phyloP scores from a whole-genome alignment of 306 rosid species.

The Hylodesmum podocarpum region DNA sequence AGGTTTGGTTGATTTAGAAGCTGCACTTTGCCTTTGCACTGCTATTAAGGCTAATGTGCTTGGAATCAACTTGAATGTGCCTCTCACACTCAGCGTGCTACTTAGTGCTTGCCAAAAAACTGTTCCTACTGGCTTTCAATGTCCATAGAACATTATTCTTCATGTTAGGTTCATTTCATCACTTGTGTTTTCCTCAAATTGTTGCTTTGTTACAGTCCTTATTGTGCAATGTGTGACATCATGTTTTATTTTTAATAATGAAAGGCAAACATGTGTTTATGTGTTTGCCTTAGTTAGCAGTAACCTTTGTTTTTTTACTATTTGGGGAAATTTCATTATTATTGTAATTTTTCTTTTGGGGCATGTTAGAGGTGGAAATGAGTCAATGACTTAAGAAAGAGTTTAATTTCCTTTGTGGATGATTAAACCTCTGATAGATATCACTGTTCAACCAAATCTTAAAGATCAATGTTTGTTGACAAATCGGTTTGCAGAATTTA shows the following conservation, averaged over 20 bases:
- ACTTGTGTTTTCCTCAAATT: neutral
- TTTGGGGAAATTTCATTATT: neutral
- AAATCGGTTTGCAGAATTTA: neutral
- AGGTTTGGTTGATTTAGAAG: slow-evolving; percentile 70
- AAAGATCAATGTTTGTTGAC: neutral
- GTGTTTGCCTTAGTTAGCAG: slow-evolving; percentile 22
- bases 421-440: slow-evolving; percentile 7
- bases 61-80: slow-evolving; percentile 69
- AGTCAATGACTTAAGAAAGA: neutral
- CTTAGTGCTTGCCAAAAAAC: slow-evolving; percentile 70
- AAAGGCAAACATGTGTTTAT: slow-evolving; percentile 13
- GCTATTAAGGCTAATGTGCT: slow-evolving; percentile 78
- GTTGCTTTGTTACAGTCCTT: neutral
- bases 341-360: neutral
- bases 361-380: neutral
- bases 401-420: neutral
- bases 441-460: neutral
- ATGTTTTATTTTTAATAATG: slow-evolving; percentile 22
- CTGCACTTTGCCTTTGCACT: slow-evolving; percentile 78
- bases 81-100: slow-evolving; percentile 54
- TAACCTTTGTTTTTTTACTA: neutral
- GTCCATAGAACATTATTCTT: slow-evolving; percentile 29
- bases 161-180: neutral
- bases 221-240: neutral
- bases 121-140: slow-evolving; percentile 65